Evolutionary conservation across 2,329 filamentous ascomycete species (phyloP), one percentile per base, ranked within the genome.

Genomic region (Penicillium palitans): DNA sequence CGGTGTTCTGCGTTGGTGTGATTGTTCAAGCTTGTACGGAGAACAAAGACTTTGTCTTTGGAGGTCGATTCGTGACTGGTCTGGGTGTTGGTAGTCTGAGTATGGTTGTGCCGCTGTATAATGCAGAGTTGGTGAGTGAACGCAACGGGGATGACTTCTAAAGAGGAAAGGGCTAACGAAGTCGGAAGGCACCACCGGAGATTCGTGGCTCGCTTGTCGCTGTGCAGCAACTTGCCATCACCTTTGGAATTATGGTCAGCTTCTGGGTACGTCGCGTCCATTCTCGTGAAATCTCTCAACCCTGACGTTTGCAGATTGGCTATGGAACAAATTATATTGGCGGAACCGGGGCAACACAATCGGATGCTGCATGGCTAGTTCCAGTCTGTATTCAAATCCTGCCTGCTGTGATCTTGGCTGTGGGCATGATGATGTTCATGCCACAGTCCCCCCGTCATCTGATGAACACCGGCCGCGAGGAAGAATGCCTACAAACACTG

Each of bases 401-500:
- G 0, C 90, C 90, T 0, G 89, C 88, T 0, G 61, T 87, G 0
- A 62, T 90, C 5, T 82, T 93, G 3, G 84, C 87, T 15, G 63
- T 81, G 9, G 89, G 90, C 39, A 92, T 92, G 83, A 60, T 74
- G 24, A 68, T 89, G 4, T 90, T 90, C 76, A 90, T 93, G 88
- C 90, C 90, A 0, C 91, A 90, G 72, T 88, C 84, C 0, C 89
- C 90, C 0, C 83, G 90, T 63, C 91, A 88, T 85, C 81, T 93
- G 0, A 78, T 90, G 19, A 87, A 91, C 66, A 85, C 88, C 59
- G 80, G 77, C 50, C 84, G 88, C 24, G 88, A 91, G 66, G 80
- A 81, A 0, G 89, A 93, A 70, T 88, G 87, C 0, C 82, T 85
- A 4, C 70, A 73, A 10, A 85, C 87, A 0, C 78, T 92, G 1